These are phyloP conservation scores for Gossypium stocksii DNA, from an alignment of 345 rosid genomes.

Conservation along the genomic window DNA sequence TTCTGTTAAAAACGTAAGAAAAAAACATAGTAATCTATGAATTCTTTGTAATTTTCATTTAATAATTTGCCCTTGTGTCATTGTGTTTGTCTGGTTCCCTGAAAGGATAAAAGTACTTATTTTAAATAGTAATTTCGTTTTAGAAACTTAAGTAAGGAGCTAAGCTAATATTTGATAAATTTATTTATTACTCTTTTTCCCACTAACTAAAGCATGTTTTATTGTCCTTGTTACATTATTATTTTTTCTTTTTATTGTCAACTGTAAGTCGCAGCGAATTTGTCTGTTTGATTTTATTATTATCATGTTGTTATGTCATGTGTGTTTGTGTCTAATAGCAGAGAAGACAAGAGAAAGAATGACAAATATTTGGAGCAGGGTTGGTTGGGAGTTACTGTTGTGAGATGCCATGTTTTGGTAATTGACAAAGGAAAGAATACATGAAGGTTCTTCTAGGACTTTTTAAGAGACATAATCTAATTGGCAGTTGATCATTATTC, in stretches of 20 bases:
- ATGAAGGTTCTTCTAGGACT: constrained; percentile 2
- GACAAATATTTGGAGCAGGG: not conserved
- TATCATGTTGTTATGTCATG: not conserved
- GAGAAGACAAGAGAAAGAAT: constrained; percentile 1
- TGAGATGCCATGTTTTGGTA: constrained; percentile 23
- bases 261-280: constrained; percentile 6
- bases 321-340: constrained; percentile 14
- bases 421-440: constrained; percentile 22
- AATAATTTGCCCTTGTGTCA: not conserved
- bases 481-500: not conserved
- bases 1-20: constrained; percentile 67
- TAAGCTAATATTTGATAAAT: not conserved
- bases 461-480: not conserved
- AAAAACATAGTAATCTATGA: not conserved
- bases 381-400: constrained; percentile 19
- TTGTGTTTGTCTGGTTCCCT: constrained; percentile 15
- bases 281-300: constrained; percentile 3
- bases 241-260: not conserved
- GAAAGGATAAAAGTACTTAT: constrained; percentile 5
- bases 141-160: not conserved
- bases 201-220: not conserved
- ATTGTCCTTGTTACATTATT: constrained; percentile 8
- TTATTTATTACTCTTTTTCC: not conserved
- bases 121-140: not conserved
- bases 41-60: not conserved